Evolutionary conservation across 768 basidiomycete species (phyloP), one percentile per base, ranked within the genome.

Genomic region (Trametopsis cervina): DNA sequence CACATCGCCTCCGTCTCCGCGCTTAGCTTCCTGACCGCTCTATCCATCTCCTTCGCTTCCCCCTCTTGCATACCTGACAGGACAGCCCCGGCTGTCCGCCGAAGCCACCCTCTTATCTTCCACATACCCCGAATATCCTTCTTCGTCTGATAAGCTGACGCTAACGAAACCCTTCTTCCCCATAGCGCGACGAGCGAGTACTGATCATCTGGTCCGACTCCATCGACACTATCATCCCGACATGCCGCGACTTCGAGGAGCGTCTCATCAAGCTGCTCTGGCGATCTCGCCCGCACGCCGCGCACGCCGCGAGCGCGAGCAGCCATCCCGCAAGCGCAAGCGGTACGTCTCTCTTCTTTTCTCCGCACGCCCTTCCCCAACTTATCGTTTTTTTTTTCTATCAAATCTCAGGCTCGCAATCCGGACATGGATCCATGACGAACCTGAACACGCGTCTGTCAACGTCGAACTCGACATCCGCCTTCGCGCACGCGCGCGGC

Each of bases 191-290:
- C 61, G 90, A 92, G 62, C 78, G 85, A 33, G 85, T 87, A 15
- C 74, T 93, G 46, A 77, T 92, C 52, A 80, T 92, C 53, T 93
- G 89, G 89, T 81, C 84, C 17, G 85, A 90, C 60, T 75, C 78
- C 0, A 72, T 91, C 39, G 86, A 90, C 59, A 74, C 73, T 54
- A 85, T 93, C 62, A 79, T 93, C 48, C 64, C 72, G 41, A 71
- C 65, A 25, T 69, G 65, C 42, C 68, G 67, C 51, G 76, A 78
- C 53, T 74, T 80, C 46, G 80, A 81, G 54, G 73, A 77, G 50
- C 68, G 75, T 43, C 74, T 81, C 62, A 77, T 81, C 55, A 70
- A 70, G 44, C 75, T 74, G 43, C 63, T 81, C 7, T 81, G 79
- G 79, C 65, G 71, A 38, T 70, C 67, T 45, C 52, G 69, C 52